A percentile compares a stretch with the other conserved stretches of the same genome.
These are phyloP conservation scores for Jacaranda copaia DNA, from an alignment of 257 asterid species.

Conservation along the genomic window DNA sequence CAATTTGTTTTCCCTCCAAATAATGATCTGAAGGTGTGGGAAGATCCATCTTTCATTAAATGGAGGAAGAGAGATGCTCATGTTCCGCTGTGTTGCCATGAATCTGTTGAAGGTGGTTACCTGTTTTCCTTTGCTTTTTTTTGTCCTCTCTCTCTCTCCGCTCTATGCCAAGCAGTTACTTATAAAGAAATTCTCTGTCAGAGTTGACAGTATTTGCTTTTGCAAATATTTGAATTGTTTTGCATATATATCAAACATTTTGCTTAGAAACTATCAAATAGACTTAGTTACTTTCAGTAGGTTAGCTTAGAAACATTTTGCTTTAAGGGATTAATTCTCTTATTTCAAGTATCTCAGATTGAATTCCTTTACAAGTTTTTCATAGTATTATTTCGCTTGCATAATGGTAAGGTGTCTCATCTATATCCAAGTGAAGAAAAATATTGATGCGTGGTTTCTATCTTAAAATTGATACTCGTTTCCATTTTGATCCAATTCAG, in stretches of 20 bases:
- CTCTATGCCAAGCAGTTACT: too few species aligned
- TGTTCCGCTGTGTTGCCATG: slow-evolving; percentile 69
- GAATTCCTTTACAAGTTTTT: too few species aligned
- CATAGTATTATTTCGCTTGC: too few species aligned
- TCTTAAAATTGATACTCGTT: too few species aligned
- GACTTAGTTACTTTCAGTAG: background rate
- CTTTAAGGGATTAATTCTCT: background rate
- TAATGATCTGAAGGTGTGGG: slow-evolving; percentile 63
- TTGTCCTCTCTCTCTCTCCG: background rate
- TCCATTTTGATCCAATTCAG: too few species aligned
- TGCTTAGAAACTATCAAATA: too few species aligned
- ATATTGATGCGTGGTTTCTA: too few species aligned
- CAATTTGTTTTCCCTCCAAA: slow-evolving; percentile 54
- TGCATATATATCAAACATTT: too few species aligned
- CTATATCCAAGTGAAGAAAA: too few species aligned
- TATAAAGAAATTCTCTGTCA: background rate
- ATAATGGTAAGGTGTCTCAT: too few species aligned
- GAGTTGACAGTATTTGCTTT: background rate
- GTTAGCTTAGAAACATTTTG: background rate
- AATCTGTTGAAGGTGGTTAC: slow-evolving; percentile 64
- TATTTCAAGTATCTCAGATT: background rate
- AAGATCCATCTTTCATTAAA: slow-evolving; percentile 69
- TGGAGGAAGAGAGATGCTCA: slow-evolving; percentile 74
- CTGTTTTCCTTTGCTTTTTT: background rate
- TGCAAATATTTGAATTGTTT: too few species aligned